Conservation (phyloP, 306 rosid genomes). For the Amphicarpaea edgeworthii region DNA sequence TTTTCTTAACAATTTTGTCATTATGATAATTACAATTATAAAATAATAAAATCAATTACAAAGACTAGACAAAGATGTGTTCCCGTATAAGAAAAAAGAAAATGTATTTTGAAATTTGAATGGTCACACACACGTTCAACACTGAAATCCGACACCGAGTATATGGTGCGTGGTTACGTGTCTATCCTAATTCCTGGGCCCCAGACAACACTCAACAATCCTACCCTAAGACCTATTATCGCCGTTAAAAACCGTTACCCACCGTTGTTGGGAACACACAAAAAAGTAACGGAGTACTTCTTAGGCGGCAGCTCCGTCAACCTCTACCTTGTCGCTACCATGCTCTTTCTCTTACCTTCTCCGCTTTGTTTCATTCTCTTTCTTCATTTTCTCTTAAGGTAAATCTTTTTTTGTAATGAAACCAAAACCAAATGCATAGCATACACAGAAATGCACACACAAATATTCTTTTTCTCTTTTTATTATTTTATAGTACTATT, state of each 20-base stretch:
- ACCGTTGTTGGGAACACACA: not conserved
- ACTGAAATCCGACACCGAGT: not conserved
- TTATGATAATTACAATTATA: too few species aligned
- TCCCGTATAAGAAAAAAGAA: too few species aligned
- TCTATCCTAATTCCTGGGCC: not conserved
- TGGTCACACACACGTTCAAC: not conserved
- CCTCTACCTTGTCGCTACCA: not conserved
- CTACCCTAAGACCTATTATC: not conserved
- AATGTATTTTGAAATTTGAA: not conserved
- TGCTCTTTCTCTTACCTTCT: not conserved
- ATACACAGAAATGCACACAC: not conserved
- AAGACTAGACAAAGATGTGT: too few species aligned
- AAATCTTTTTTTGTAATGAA: not conserved
- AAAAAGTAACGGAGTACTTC: conserved; percentile 27
- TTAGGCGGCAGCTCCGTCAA: conserved; percentile 18
- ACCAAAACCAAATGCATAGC: too few species aligned
- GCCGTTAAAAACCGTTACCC: conserved; percentile 23
- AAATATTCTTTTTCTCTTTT: not conserved
- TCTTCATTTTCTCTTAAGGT: not conserved
- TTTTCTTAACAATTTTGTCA: too few species aligned
- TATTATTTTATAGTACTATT: not conserved
- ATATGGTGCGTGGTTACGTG: not conserved
- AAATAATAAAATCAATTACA: too few species aligned
- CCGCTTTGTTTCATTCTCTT: not conserved
- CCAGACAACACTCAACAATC: not conserved